Evolutionary conservation across 768 basidiomycete genomes (phyloP), one percentile per base, ranked within the genome.

Genomic region (Mycena leptocephala): DNA sequence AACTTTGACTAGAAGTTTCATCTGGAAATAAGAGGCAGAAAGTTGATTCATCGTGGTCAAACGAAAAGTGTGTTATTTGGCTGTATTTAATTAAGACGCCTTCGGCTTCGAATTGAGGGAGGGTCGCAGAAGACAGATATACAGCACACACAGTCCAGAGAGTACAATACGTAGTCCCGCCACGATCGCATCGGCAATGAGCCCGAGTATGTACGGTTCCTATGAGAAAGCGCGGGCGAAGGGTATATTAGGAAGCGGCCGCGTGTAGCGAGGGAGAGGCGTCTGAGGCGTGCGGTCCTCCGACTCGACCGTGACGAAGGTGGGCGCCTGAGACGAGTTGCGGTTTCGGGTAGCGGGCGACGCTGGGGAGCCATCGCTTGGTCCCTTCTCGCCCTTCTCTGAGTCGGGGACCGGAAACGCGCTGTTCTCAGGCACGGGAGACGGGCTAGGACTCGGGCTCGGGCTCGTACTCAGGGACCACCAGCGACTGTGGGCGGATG

Each of bases 281-380:
- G 58, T 61, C 43, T 58, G 58, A 3, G 69, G 69, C 22, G 58
- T 70, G 69, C 30, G 69, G 30, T 35, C 37, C 37, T 43, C 63
- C 6, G 46, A 53, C 14, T 46, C 69, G 11, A 62, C 18, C 8
- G 69, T 70, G n/a, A 33, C 32, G 58, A 70, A 70, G 1, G 69
- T 61, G 14, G 69, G 69, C 58, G 69, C 43, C 32, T 43, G 58
- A 22, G 69, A 70, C 26, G 43, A 18, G 37, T 33, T 41, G 65
- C n/a, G n/a, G 24, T 22, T 24, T 16, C 24, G n/a, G 6, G 48
- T 51, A 51, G n/a, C 48, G 48, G 48, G 48, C 9, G 48, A 26
- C 48, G 48, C 8, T n/a, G 48, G 24, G 26, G 7, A n/a, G 48
- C 7, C 18, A 7, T 46, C 43, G 14, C 39, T 41, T 41, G 13